Evolutionary conservation across 2,329 filamentous ascomycete genomes (phyloP).

Genomic region (Cladosporium sp.): DNA sequence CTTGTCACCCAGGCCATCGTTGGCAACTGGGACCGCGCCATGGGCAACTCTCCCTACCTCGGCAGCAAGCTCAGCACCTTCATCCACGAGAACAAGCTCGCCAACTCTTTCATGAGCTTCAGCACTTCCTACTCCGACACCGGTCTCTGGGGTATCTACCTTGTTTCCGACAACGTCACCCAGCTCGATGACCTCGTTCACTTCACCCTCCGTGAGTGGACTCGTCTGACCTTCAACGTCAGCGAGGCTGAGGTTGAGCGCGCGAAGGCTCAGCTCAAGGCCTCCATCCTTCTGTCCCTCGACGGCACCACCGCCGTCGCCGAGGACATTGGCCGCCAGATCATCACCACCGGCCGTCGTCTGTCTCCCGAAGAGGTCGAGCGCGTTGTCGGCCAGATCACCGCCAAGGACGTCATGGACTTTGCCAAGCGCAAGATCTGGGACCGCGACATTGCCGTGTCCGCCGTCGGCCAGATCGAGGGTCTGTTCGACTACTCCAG

Average conservation of each 20-base stretch:
- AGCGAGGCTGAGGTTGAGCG: constrained; percentile 90
- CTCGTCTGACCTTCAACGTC: constrained; percentile 85
- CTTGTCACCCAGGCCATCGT: constrained; percentile 97
- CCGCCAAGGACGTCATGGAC: constrained; percentile 94
- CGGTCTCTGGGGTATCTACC: constrained; percentile 99
- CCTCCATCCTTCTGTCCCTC: constrained; percentile 91
- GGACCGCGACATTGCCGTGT: constrained; percentile 95
- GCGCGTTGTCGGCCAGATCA: constrained; percentile 80
- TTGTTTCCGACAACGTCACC: constrained; percentile 85
- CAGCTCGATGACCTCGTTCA: constrained; percentile 92
- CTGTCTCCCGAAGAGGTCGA: constrained; percentile 93
- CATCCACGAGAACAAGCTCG: constrained; percentile 89
- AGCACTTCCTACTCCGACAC: constrained; percentile 99
- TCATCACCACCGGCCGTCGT: constrained; percentile 92
- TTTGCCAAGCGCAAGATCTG: constrained; percentile 94
- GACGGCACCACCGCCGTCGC: constrained; percentile 96
- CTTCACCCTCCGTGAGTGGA: constrained; percentile 98
- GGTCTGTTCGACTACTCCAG: constrained; percentile 72
- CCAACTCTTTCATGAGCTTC: constrained; percentile 99
- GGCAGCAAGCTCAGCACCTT: constrained; percentile 97
- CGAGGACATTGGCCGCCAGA: constrained; percentile 97
- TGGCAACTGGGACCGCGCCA: constrained; percentile 98
- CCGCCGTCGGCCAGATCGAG: constrained; percentile 90
- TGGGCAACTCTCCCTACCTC: constrained; percentile 95
- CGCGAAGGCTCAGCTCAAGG: constrained; percentile 98